Percentiles rank a stretch among this genome's conserved stretches.
These are phyloP conservation scores for Chlamydomonas incerta DNA, from an alignment of 139 green algal species.

Conservation along the genomic window DNA sequence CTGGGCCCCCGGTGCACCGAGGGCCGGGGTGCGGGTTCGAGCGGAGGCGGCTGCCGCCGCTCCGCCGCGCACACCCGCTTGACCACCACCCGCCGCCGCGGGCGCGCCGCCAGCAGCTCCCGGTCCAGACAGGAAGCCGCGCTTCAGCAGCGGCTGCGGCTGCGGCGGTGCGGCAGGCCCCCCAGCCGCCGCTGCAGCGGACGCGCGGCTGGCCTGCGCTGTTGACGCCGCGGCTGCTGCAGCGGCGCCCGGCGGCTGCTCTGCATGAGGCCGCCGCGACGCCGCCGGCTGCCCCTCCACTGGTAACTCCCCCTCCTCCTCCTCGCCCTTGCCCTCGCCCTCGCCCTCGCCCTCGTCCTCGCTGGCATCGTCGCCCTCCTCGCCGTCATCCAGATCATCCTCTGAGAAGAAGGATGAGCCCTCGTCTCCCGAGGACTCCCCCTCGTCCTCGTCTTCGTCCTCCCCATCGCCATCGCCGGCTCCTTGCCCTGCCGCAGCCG, in stretches of 20 bases:
- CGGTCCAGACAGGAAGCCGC: neutral
- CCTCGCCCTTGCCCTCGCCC: constrained; percentile 34
- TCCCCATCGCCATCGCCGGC: neutral
- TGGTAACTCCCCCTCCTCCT: neutral
- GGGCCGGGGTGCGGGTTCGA: neutral
- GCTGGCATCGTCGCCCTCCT: constrained; percentile 13
- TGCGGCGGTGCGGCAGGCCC: neutral
- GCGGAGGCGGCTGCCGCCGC: neutral
- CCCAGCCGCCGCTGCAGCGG: too few species aligned
- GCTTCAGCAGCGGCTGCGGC: neutral
- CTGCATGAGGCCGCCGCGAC: too few species aligned
- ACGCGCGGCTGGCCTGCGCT: too few species aligned
- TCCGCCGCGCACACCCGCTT: too few species aligned
- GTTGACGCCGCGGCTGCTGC: neutral
- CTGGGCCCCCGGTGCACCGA: neutral
- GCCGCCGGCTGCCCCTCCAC: neutral
- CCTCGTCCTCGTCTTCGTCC: neutral
- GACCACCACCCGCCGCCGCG: neutral
- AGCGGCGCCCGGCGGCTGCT: neutral
- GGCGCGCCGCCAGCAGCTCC: too few species aligned
- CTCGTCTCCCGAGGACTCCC: constrained; percentile 27
- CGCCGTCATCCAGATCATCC: constrained; percentile 31
- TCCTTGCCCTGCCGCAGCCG: neutral
- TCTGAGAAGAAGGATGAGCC: constrained; percentile 60
- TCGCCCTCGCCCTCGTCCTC: constrained; percentile 27